A percentile compares a stretch with the other conserved stretches of the same genome.
Evolutionary conservation across 2,329 filamentous ascomycete species (phyloP).

Genomic region (Scedosporium boydii): DNA sequence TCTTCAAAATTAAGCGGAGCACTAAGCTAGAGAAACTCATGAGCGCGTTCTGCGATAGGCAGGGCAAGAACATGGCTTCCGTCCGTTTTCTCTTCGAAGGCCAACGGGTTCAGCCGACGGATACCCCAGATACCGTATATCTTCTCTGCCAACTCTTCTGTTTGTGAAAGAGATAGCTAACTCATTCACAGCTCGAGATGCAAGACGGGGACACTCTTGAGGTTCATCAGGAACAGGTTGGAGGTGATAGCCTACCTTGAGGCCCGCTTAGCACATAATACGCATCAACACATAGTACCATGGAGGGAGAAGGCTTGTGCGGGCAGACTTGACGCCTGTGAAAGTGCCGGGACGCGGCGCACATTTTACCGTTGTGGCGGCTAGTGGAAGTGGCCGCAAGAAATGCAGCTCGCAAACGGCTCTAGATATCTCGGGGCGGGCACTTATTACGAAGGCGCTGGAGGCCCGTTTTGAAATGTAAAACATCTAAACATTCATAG

Average conservation of each 20-base stretch:
- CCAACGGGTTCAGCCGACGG: slow-evolving; percentile 77
- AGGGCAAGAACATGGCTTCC: slow-evolving; percentile 75
- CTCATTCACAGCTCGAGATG: slow-evolving; percentile 72
- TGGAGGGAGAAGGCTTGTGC: no score
- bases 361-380: no score
- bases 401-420: no score
- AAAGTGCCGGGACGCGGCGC: no score
- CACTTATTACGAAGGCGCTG: no score
- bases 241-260: slow-evolving; percentile 37
- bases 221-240: slow-evolving; percentile 97
- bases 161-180: slow-evolving; percentile 6
- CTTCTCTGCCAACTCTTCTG: not conserved
- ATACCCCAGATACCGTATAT: slow-evolving; percentile 87
- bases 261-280: not conserved
- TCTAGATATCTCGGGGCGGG: no score
- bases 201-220: slow-evolving; percentile 90
- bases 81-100: slow-evolving; percentile 96
- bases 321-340: no score
- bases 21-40: slow-evolving; percentile 97
- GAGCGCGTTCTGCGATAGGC: slow-evolving; percentile 94
- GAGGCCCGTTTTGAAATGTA: not conserved
- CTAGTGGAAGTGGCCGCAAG: no score
- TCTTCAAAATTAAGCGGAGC: slow-evolving; percentile 98
- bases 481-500: not conserved
- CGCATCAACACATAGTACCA: no score